These are phyloP conservation scores for Blepharisma stoltei DNA, from an alignment of 73 alveolate genomes.

Conservation along the genomic window DNA sequence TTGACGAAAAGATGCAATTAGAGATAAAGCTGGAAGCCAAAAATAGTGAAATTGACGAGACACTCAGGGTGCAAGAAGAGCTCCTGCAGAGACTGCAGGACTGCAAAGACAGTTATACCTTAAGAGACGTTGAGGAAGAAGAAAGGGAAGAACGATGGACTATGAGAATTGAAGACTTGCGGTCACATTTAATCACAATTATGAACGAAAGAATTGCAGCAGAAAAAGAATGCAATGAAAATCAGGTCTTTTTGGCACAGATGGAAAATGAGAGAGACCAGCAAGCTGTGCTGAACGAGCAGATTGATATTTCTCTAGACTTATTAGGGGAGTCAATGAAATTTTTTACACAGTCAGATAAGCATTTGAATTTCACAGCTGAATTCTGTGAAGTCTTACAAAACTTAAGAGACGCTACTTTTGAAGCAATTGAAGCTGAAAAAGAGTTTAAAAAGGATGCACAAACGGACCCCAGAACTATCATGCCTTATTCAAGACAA, in stretches of 20 bases:
- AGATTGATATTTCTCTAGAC: not conserved
- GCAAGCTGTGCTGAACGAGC: not conserved
- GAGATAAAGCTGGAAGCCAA: no score
- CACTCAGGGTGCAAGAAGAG: no score
- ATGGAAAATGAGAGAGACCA: not conserved
- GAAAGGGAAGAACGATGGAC: not conserved
- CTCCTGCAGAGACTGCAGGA: no score
- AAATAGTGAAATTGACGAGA: no score
- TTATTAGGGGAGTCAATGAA: not conserved
- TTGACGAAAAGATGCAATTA: no score
- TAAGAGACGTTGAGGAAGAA: not conserved
- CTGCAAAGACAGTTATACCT: not conserved
- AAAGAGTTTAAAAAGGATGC: conserved; percentile 3
- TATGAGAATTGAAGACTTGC: conserved; percentile 19
- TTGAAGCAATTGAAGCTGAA: not conserved
- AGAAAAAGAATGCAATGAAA: not conserved
- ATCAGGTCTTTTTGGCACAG: not conserved
- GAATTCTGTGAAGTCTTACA: conserved; percentile 14
- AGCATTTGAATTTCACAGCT: not conserved
- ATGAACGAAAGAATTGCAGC: not conserved
- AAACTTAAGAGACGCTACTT: not conserved
- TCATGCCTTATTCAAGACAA: not conserved
- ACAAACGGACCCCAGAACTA: conserved; percentile 3
- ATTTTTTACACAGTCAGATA: not conserved
- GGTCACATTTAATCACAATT: not conserved